Base-by-base conservation (phyloP, 139 green algal genomes). In the Chlamydomonas incerta region DNA sequence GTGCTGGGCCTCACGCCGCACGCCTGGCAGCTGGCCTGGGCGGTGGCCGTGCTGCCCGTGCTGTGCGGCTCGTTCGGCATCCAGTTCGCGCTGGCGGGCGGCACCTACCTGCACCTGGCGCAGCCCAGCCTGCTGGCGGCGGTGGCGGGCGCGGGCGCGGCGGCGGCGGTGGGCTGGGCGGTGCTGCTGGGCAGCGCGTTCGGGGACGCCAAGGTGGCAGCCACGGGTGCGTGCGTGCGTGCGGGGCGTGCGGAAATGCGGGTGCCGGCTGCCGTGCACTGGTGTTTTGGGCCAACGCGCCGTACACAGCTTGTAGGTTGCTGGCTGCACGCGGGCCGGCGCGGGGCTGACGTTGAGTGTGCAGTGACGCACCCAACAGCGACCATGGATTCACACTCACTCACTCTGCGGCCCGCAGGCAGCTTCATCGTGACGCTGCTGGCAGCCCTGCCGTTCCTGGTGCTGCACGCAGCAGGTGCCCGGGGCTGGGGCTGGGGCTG, bases 151-250 rank as follows among this genome's bases (percentile, higher is more conserved):
- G 75, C 37, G 11, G 75, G n/a, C 1, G 75, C 75, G 26, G 23
- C 41, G 23, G 60, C 60, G 3, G 26, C 26, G 18, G 28, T 31
- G 3, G 34, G 11, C 35, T 82, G 75, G 75, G 60, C 9, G 60
- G 75, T 82, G 60, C 58, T 82, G 75, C 75, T 82, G 60, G 75
- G 72, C 11, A 28, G 35, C 60, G 63, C 31, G 4, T 82, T 72
- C 13, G 28, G 60, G 10, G 75, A 82, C 35, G 24, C 35, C 13
- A 41, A 46, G 60, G 58, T 62, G 23, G 75, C 75, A 11, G 26
- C 75, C 11, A 47, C 60, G 11, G 75, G 75, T 82, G 60, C 9
- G 74, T 79, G 26, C 10, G 47, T 41, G 29, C 8, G n/a, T 10
- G 26, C 34, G 8, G 17, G 65, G 65, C 26, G 28, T 37, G 65